Percentiles rank a stretch among this genome's conserved stretches.
phyloP scores from a whole-genome alignment of 2,329 filamentous ascomycete species.

The Pseudocercospora eumusae region DNA sequence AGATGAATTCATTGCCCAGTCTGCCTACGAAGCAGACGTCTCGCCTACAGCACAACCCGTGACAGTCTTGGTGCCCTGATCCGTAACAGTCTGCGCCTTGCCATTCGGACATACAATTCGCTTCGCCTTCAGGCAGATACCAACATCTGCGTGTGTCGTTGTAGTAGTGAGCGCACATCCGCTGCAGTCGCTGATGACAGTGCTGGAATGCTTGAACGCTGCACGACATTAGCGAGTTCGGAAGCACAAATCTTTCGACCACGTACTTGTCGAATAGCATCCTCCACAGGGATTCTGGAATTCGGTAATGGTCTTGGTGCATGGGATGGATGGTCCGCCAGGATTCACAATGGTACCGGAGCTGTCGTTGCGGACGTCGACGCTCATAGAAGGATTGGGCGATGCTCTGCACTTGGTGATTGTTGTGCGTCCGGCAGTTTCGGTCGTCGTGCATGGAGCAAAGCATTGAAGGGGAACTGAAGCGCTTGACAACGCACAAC shows the following conservation, averaged over 20 bases:
- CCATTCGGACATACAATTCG: neutral
- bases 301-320: constrained; percentile 1
- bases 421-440: constrained; percentile 12
- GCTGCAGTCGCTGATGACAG: neutral
- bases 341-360: neutral
- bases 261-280: constrained; percentile 3
- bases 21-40: too few relatives aligned
- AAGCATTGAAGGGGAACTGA: constrained; percentile 17
- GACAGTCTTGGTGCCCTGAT: neutral
- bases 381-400: neutral
- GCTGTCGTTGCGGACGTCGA: neutral
- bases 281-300: constrained; percentile 1
- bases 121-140: neutral
- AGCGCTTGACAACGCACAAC: constrained; percentile 8
- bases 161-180: neutral
- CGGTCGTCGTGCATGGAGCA: constrained; percentile 11
- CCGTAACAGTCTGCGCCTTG: neutral
- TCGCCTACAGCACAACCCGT: neutral
- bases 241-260: neutral
- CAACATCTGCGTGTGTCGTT: neutral
- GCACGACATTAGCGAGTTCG: neutral
- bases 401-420: constrained; percentile 9
- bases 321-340: neutral
- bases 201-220: neutral
- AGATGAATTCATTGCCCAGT: too few relatives aligned